Evolutionary conservation across 805 yeast species (phyloP).

Genomic region (Teunomyces barrocoloradensis): DNA sequence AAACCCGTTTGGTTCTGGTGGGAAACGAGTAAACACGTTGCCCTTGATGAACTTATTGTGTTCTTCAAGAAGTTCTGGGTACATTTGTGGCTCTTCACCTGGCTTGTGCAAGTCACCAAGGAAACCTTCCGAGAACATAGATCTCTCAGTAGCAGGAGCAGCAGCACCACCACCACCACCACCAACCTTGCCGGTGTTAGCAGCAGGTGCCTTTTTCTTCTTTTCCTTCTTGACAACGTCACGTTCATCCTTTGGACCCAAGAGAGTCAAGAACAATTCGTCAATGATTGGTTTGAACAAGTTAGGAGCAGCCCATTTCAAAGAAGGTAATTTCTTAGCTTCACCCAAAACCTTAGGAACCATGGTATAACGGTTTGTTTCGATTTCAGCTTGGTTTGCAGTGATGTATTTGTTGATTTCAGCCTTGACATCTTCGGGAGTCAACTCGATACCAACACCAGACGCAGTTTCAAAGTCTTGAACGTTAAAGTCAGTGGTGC

Average conservation of each 20-base stretch:
- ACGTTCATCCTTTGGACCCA: slow-evolving; percentile 97
- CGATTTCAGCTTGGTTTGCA: slow-evolving; percentile 56
- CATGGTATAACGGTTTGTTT: slow-evolving; percentile 70
- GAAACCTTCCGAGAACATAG: slow-evolving; percentile 95
- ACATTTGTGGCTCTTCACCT: slow-evolving; percentile 91
- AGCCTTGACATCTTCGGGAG: slow-evolving; percentile 59
- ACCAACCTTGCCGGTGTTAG: slow-evolving; percentile 10
- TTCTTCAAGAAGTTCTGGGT: slow-evolving; percentile 76
- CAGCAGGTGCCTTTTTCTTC: slow-evolving; percentile 43
- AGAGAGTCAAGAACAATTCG: slow-evolving; percentile 59
- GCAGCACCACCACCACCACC: slow-evolving; percentile 10
- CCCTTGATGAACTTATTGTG: slow-evolving; percentile 81
- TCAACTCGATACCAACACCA: slow-evolving; percentile 79
- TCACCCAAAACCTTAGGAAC: slow-evolving; percentile 78
- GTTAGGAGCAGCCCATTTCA: slow-evolving; percentile 92
- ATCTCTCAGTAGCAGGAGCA: slow-evolving; percentile 37
- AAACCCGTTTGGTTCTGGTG: slow-evolving; percentile 98
- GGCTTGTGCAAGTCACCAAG: slow-evolving; percentile 92
- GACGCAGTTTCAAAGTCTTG: slow-evolving; percentile 52
- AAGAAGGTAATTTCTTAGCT: slow-evolving; percentile 65
- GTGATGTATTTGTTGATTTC: slow-evolving; percentile 61
- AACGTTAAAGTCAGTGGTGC: slow-evolving; percentile 43
- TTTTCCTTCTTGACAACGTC: slow-evolving; percentile 79
- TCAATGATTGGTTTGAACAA: slow-evolving; percentile 87
- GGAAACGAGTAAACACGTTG: slow-evolving; percentile 88